Conservation (phyloP, 352 stramenopile species). For the Phytopythium vexans region DNA sequence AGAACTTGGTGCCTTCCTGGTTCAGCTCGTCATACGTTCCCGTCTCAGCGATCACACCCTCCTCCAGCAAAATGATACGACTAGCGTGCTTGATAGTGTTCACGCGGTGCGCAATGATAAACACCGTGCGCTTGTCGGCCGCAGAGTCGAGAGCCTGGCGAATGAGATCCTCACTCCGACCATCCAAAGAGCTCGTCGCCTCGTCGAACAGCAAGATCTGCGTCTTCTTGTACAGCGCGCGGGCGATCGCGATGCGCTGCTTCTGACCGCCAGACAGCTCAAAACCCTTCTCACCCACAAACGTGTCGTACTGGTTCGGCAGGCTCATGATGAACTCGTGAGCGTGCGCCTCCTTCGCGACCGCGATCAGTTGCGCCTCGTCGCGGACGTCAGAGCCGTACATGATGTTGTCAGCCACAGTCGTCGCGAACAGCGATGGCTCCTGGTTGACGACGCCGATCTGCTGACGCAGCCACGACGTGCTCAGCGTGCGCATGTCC, state of each 20-base stretch:
- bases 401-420: constrained; percentile 86
- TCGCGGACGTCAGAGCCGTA: constrained; percentile 60
- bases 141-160: constrained; percentile 59
- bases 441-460: constrained; percentile 89
- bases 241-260: constrained; percentile 90
- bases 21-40: constrained; percentile 79
- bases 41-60: constrained; percentile 71
- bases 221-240: constrained; percentile 77
- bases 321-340: constrained; percentile 84
- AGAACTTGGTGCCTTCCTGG: constrained; percentile 74
- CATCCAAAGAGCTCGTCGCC: constrained; percentile 81
- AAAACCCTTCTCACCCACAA: constrained; percentile 96
- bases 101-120: constrained; percentile 84
- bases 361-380: constrained; percentile 50
- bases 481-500: constrained; percentile 62
- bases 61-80: constrained; percentile 79
- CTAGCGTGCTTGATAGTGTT: constrained; percentile 85
- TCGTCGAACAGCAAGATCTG: constrained; percentile 85
- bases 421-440: constrained; percentile 76
- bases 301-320: constrained; percentile 94
- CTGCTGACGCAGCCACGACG: constrained; percentile 74
- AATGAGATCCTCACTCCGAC: constrained; percentile 78
- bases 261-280: constrained; percentile 97
- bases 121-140: constrained; percentile 67
- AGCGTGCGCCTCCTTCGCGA: constrained; percentile 67